Base-by-base conservation (phyloP, 768 basidiomycete genomes). In the Boletus subcaerulescens region DNA sequence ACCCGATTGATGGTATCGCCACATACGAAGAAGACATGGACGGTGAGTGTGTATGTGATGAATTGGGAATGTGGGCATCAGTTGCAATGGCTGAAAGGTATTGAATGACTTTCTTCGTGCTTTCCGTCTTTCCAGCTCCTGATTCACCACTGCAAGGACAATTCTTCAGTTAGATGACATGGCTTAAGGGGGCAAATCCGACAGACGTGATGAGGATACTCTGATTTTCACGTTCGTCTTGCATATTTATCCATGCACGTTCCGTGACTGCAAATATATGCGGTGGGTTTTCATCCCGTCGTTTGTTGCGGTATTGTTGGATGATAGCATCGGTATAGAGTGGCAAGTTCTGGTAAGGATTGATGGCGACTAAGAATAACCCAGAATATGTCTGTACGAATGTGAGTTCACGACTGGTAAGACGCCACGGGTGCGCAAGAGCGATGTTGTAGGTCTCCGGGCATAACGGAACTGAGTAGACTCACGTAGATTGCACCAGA, bases 41-140 rank as follows among this genome's bases (percentile, higher is more conserved):
- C 3, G 85, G 77, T 5, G 87, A 80, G 45, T 84, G 84, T 9
- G 86, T 82, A 67, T 91, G 88, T 0, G 87, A 81, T 20, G 80
- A 72, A 4, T 78, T 66, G 15, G 78, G 67, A 17, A 76, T 73
- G 62, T 90, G 83, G 2, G 81, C 77, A 62, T 94, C 91, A 12
- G 91, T 84, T 3, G 97, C 97, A 61, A 98, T 98, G 8, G 97
- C 93, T 1, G 97, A 96, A 40, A 99, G 84, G 73, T 98, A 99
- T 70, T 98, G 97, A 51, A 99, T 99, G 65, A 98, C 96, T 67
- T 98, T 98, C 80, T 99, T 98, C 14, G 90, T 91, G 74, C 96
- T 98, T 69, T 98, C 97, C 3, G 97, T 99, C 78, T 98, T 99
- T 42, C 97, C 97, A 4, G 97, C 97, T 35, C 97, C 97, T 9